These are phyloP conservation scores for Galium porrigens DNA, from an alignment of 305 asterid genomes.

Conservation along the genomic window DNA sequence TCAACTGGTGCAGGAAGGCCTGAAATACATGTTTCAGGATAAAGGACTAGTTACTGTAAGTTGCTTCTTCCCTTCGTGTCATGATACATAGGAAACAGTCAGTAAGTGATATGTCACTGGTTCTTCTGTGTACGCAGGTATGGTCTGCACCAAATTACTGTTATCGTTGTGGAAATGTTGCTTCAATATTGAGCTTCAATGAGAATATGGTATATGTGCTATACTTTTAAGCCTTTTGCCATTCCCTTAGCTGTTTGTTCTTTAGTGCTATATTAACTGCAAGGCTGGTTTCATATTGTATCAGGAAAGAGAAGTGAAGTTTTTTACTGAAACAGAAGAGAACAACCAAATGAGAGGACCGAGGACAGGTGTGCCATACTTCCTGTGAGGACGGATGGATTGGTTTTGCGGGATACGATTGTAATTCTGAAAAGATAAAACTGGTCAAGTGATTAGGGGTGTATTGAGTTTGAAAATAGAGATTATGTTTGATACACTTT, in stretches of 20 bases:
- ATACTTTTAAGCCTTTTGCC: background rate
- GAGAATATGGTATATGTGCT: conserved; percentile 64
- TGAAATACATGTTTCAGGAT: conserved; percentile 95
- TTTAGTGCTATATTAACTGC: background rate
- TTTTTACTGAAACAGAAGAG: conserved; percentile 96
- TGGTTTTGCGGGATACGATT: conserved; percentile 8
- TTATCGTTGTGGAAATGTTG: conserved; percentile 98
- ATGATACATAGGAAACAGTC: background rate
- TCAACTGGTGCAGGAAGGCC: conserved; percentile 98
- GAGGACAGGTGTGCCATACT: conserved; percentile 92
- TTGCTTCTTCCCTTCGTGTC: conserved; percentile 13
- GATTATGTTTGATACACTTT: conserved; percentile 17
- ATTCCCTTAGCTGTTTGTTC: conserved; percentile 3
- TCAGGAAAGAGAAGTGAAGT: conserved; percentile 89
- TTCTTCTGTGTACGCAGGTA: conserved; percentile 42
- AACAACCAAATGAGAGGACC: conserved; percentile 99
- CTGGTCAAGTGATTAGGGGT: conserved; percentile 8
- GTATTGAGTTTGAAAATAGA: conserved; percentile 14
- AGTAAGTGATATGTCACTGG: background rate
- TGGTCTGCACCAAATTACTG: conserved; percentile 99
- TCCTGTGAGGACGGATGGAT: conserved; percentile 30
- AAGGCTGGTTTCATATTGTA: background rate
- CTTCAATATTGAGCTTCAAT: conserved; percentile 88
- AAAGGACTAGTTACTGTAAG: conserved; percentile 98
- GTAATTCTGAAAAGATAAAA: conserved; percentile 8